Conservation (phyloP, 495 filamentous ascomycete genomes). For the Aspergillus hancockii region DNA sequence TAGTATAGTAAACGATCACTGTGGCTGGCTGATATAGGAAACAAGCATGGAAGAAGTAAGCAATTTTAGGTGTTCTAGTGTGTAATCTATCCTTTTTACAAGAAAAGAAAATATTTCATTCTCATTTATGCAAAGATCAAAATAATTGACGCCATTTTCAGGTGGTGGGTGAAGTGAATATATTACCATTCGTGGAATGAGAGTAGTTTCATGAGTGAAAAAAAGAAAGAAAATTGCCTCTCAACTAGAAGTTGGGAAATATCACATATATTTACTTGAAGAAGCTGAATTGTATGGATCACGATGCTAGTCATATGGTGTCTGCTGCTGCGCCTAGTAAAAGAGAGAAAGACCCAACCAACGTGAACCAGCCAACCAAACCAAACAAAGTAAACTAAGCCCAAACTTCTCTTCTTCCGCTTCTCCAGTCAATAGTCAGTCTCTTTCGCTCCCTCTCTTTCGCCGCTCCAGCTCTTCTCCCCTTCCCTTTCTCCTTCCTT, state of each 20-base stretch:
- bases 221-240: not conserved
- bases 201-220: not conserved
- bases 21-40: not conserved
- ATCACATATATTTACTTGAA: too few relatives aligned
- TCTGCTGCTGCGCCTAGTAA: too few relatives aligned
- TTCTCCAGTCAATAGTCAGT: conserved; percentile 17
- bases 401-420: conserved; percentile 23
- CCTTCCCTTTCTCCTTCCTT: conserved; percentile 17
- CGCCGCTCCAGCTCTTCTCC: conserved; percentile 21
- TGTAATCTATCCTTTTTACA: too few relatives aligned
- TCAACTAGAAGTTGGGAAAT: too few relatives aligned
- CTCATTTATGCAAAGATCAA: too few relatives aligned
- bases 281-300: too few relatives aligned
- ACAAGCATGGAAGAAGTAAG: not conserved
- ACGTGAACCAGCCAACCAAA: conserved; percentile 8
- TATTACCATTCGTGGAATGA: not conserved
- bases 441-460: conserved; percentile 29
- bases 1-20: not conserved
- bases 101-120: too few relatives aligned
- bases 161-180: not conserved
- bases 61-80: too few relatives aligned
- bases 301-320: too few relatives aligned
- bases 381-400: not conserved
- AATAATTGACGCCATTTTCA: too few relatives aligned
- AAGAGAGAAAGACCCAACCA: not conserved